Conservation (phyloP, 2,329 filamentous ascomycete species). For the Cytospora leucostoma region DNA sequence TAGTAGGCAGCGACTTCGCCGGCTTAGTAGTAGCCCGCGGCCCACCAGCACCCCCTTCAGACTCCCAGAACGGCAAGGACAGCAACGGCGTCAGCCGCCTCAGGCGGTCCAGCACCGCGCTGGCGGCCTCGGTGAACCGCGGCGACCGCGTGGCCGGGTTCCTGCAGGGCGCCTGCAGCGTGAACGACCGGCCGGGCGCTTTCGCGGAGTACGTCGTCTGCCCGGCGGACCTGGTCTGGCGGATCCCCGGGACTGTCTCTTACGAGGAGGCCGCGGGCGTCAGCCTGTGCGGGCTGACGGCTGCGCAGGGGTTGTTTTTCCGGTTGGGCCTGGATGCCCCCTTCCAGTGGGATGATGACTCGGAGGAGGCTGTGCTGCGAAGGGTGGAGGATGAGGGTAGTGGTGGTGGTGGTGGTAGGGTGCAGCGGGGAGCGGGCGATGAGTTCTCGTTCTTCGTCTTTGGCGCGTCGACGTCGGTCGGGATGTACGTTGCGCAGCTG, state of each 20-base stretch:
- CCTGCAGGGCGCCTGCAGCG: constrained; percentile 45
- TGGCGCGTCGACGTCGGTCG: constrained; percentile 39
- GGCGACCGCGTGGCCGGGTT: constrained; percentile 44
- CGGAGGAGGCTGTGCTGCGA: constrained; percentile 20
- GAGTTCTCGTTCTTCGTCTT: constrained; percentile 35
- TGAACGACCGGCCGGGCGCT: constrained; percentile 45
- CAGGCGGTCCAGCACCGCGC: constrained; percentile 19
- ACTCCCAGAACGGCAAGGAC: not conserved
- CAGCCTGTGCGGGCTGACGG: constrained; percentile 46
- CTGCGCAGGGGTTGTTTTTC: constrained; percentile 44
- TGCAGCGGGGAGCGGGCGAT: constrained; percentile 10
- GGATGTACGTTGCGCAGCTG: constrained; percentile 38
- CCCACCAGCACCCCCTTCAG: not conserved
- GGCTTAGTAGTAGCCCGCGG: constrained; percentile 36
- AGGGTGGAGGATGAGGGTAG: constrained; percentile 8
- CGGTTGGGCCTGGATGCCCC: constrained; percentile 41
- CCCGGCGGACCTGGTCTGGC: constrained; percentile 42
- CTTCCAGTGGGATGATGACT: constrained; percentile 33
- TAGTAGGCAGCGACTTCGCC: constrained; percentile 45
- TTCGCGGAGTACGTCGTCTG: constrained; percentile 45
- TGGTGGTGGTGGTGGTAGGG: too few species aligned
- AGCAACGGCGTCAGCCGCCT: constrained; percentile 13
- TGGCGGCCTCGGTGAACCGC: constrained; percentile 26
- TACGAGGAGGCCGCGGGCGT: constrained; percentile 43
- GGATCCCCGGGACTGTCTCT: constrained; percentile 36